phyloP scores from a whole-genome alignment of 192 early-diverging fungal genomes.

The Backusella parvicylindrica region DNA sequence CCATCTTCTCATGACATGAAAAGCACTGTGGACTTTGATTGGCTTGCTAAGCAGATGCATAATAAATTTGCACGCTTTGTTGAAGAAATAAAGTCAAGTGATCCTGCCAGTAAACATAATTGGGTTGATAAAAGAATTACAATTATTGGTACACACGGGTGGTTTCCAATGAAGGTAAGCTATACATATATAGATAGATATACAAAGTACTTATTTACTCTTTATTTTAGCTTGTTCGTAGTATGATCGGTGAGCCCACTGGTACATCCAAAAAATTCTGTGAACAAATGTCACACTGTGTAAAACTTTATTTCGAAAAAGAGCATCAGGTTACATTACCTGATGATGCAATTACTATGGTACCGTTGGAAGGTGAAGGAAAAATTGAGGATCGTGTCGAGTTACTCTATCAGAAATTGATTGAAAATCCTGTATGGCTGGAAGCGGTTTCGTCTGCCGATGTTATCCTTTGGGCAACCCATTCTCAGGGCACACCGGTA shows the following conservation, averaged over 20 bases:
- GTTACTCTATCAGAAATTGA: slow-evolving; percentile 71
- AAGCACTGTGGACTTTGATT: background rate
- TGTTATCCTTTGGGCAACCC: slow-evolving; percentile 84
- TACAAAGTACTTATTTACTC: background rate
- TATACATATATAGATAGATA: slow-evolving; percentile 1
- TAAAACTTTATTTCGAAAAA: slow-evolving; percentile 51
- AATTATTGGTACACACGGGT: slow-evolving; percentile 88
- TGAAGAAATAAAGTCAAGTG: slow-evolving; percentile 5
- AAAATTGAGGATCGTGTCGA: slow-evolving; percentile 84
- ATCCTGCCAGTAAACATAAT: background rate
- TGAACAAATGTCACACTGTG: slow-evolving; percentile 77
- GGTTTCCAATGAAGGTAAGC: slow-evolving; percentile 74
- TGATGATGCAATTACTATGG: slow-evolving; percentile 59
- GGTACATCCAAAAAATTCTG: slow-evolving; percentile 90
- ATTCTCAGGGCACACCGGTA: slow-evolving; percentile 93
- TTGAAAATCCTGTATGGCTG: slow-evolving; percentile 46
- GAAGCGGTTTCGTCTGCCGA: slow-evolving; percentile 58
- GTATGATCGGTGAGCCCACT: slow-evolving; percentile 89
- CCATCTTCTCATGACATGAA: background rate
- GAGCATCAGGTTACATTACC: slow-evolving; percentile 49
- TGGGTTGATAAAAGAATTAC: slow-evolving; percentile 54
- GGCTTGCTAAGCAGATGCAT: slow-evolving; percentile 2
- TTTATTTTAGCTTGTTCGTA: slow-evolving; percentile 49
- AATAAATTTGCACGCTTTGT: background rate
- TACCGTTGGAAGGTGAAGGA: slow-evolving; percentile 91